Evolutionary conservation across 2,329 filamentous ascomycete genomes (phyloP), one percentile per base, ranked within the genome.

Genomic region (Colletotrichum sp.): DNA sequence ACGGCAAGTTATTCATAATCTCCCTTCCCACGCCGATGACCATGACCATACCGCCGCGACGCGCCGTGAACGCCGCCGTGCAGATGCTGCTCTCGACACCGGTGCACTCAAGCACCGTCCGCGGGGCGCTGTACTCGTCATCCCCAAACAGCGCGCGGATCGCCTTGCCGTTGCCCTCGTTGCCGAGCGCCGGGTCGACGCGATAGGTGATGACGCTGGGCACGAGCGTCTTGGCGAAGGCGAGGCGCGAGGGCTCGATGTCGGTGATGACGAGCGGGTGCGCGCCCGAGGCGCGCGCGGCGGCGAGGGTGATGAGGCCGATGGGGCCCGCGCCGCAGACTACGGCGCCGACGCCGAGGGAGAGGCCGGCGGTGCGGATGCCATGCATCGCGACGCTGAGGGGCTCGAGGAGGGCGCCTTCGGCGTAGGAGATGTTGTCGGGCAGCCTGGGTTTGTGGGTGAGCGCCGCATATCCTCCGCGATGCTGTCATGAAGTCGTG

Each of bases 271-370:
- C 90, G 13, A 94, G 83, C 1, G 92, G 92, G 81, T 92, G 88
- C 2, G 92, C 92, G 0, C 92, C 92, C 0, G 90, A 92, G 0
- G 92, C 92, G 39, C 89, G 86, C 3, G 91, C 91, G 1, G 89
- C 88, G 2, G 90, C 89, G 77, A 92, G 82, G 18, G 91, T 85
- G 71, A 92, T 88, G 13, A 93, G 86, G 1, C 92, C 92, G 70
- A 93, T 93, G 2, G 92, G 92, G 0, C 92, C 92, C 13, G 92
- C 92, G 28, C 92, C 92, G 77, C 90, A 93, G 60, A 93, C 85
- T 1, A 93, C 84, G 2, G 87, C 87, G 7, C 88, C 88, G 2
- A 87, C 87, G 24, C 92, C 92, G 7, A 93, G 85, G 3, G 84
- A 85, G 18, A 93, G 83, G 4, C 87, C 85, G 2, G 89, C 89